Base-by-base conservation (phyloP, 2,329 filamentous ascomycete genomes). In the Canariomyces notabilis region DNA sequence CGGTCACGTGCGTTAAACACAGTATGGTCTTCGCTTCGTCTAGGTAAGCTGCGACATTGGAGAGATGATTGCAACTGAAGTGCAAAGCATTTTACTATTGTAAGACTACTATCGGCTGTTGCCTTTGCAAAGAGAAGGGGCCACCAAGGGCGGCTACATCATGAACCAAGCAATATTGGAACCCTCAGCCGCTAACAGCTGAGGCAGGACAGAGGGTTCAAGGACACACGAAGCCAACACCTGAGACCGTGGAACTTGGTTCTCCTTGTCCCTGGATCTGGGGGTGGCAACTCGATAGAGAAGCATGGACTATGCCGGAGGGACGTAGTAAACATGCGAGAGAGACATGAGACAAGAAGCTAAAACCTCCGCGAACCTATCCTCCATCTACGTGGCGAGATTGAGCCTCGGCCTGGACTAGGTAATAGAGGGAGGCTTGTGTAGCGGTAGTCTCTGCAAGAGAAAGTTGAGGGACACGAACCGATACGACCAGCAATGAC, bases 1-100 rank as follows among this genome's bases (percentile, higher is more conserved):
- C n/a, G 33, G 44, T 57, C 55, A 57, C 55, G 54, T 57, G 52
- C 22, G 22, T 6, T 11, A 38, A 42, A 11, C 8, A 12, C 31
- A 26, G 12, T 34, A 34, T 14, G 35, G 12, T 34, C 32, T 42
- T 37, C 31, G 7, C 8, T 2, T n/a, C n/a, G n/a, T n/a, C 21
- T 8, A 22, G 23, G 33, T 4, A 14, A 22, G n/a, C 21, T 20
- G 37, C 8, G 15, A 22, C 37, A 31, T 40, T 16, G 8, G 14
- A n/a, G n/a, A 12, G 14, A 29, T 9, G 26, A 29, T 29, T 4
- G 26, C 26, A 29, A 12, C 9, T 29, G 9, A n/a, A n/a, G n/a
- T n/a, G n/a, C n/a, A 12, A 29, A 29, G 26, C 26, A 29, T 29
- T n/a, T 12, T 29, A 29, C 8, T 29, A 29, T 29, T 29, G 34